Evolutionary conservation across 805 yeast genomes (phyloP).

Genomic region (Lipomyces mesembrius): DNA sequence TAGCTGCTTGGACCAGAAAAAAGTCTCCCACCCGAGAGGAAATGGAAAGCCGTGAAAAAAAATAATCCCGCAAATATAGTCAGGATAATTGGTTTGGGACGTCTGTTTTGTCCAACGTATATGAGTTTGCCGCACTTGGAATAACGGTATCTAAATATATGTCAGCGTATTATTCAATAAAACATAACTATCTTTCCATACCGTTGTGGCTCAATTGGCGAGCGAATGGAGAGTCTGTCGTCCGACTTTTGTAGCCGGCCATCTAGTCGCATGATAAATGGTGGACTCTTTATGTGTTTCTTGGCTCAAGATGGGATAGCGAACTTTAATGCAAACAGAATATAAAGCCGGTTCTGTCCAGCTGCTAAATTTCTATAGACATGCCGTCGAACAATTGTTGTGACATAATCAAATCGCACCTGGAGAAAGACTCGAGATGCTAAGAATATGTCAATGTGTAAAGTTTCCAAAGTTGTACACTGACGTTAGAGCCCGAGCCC

Average conservation of each 20-base stretch:
- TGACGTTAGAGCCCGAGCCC: neutral
- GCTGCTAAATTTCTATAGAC: neutral
- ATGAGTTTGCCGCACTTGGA: neutral
- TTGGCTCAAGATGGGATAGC: neutral
- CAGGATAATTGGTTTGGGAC: neutral
- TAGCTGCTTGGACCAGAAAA: neutral
- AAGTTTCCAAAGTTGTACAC: neutral
- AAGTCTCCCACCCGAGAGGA: neutral
- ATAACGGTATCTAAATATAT: neutral
- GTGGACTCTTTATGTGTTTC: neutral
- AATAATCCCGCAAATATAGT: neutral
- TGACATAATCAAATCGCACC: neutral
- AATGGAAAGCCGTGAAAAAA: neutral
- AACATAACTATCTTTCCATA: neutral
- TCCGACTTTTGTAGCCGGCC: neutral
- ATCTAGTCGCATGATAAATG: neutral
- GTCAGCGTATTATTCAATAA: neutral
- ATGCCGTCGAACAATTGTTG: neutral
- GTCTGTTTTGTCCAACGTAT: neutral
- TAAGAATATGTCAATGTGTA: neutral
- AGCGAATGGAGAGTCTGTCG: neutral
- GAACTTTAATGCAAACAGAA: neutral
- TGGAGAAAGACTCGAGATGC: too few species aligned
- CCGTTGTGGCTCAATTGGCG: neutral
- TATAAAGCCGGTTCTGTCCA: neutral